Evolutionary conservation across 148 eudicot genomes (phyloP), one percentile per base, ranked within the genome.

Genomic region (Silene latifolia): DNA sequence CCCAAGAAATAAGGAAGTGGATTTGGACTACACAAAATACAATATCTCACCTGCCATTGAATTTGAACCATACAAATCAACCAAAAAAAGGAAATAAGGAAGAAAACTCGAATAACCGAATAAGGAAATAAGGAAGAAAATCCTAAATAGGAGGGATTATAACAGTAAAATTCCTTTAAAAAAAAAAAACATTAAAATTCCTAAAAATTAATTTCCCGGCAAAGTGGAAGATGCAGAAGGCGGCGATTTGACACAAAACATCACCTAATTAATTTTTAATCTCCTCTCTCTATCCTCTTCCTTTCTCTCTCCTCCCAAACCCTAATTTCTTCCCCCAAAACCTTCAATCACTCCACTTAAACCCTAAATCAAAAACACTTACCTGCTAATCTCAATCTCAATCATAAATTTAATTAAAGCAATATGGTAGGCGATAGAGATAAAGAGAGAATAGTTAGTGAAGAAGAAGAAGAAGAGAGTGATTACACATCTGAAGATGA

Each of bases 401-500:
- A 29, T 71, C 13, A 51, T 42, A 53, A 48, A 5, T 24, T 27
- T 0, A 24, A 9, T 48, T 2, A 24, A 6, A 17, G 27, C 53
- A 39, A 39, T 39, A 81, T 81, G 83, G 73, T 80, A 68, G 77
- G 73, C 48, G 71, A 81, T 23, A 76, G 83, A 67, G 77, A 76
- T 1, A 57, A 72, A 44, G 71, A 71, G 71, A 73, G 59, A 10
- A 24, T 70, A 19, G 15, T 51, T 51, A 70, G 61, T 53, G 57
- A 24, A 69, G 72, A 46, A 69, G 72, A 66, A 39, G 72, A 51
- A 70, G 85, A 82, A 17, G 76, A 57, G 44, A 78, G 79, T 76
- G 81, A 81, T 59, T 83, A 74, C 80, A 70, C 83, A n/a, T 83
- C 84, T 68, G 86, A 83, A 74, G 84, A 85, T 61, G 88, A 91